Percentiles rank a stretch among this genome's conserved stretches.
phyloP scores from a whole-genome alignment of 352 stramenopile species.

The Globisporangium nunn region DNA sequence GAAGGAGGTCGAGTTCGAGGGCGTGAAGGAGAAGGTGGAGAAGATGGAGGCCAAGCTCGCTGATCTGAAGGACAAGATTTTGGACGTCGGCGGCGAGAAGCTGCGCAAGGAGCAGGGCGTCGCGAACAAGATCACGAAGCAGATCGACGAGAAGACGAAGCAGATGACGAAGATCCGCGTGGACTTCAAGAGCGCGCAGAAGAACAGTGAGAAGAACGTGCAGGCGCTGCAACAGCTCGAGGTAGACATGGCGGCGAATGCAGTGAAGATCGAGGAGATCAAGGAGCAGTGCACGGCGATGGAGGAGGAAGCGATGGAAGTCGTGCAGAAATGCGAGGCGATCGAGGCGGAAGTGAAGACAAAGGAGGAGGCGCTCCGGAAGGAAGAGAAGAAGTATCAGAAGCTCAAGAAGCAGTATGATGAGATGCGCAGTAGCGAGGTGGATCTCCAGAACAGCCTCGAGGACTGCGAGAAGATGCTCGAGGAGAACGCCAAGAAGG shows the following conservation, averaged over 20 bases:
- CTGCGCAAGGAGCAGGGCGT: conserved; percentile 93
- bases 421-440: conserved; percentile 87
- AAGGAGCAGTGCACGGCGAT: conserved; percentile 88
- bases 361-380: conserved; percentile 78
- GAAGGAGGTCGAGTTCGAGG: conserved; percentile 85
- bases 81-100: conserved; percentile 91
- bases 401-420: conserved; percentile 89
- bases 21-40: conserved; percentile 55
- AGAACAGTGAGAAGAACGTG: conserved; percentile 68
- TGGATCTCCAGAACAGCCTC: conserved; percentile 91
- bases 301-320: conserved; percentile 88
- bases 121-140: conserved; percentile 67
- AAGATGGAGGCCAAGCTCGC: conserved; percentile 77
- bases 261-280: conserved; percentile 79
- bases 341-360: conserved; percentile 85
- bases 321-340: conserved; percentile 89
- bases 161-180: conserved; percentile 82
- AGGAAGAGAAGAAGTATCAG: conserved; percentile 71
- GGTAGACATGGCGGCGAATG: conserved; percentile 68
- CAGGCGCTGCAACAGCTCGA: conserved; percentile 54
- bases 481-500: conserved; percentile 89
- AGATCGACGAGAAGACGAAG: conserved; percentile 88
- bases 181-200: conserved; percentile 79
- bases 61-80: conserved; percentile 92
- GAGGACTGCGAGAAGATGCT: conserved; percentile 92